phyloP scores from a whole-genome alignment of 805 yeast genomes.

The Lipomyces mesembrius region DNA sequence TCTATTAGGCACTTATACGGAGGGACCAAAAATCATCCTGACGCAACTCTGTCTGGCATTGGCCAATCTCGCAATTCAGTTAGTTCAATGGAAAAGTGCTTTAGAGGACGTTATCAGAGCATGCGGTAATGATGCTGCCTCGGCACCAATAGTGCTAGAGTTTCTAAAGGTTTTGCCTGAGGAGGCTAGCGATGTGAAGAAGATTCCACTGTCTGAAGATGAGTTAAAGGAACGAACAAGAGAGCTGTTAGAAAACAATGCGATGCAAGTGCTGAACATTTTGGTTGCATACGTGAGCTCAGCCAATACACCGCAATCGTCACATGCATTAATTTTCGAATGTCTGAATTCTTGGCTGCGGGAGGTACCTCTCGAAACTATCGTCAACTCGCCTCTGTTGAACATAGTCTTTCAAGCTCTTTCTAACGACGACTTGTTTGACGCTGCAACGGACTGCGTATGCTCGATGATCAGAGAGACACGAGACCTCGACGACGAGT shows the following conservation, averaged over 20 bases:
- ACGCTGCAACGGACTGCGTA: conserved; percentile 85
- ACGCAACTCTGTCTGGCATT: conserved; percentile 83
- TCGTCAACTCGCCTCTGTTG: conserved; percentile 70
- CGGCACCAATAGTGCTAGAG: conserved; percentile 62
- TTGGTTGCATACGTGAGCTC: conserved; percentile 58
- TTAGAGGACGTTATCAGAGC: conserved; percentile 64
- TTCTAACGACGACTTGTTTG: conserved; percentile 67
- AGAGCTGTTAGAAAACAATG: conserved; percentile 66
- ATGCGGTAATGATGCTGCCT: conserved; percentile 49
- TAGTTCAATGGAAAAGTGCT: conserved; percentile 71
- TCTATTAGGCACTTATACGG: conserved; percentile 57
- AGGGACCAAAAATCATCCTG: conserved; percentile 61
- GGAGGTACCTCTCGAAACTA: conserved; percentile 75
- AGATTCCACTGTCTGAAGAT: conserved; percentile 78
- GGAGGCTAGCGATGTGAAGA: conserved; percentile 77
- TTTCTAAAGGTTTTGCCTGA: conserved; percentile 89
- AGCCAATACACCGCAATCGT: conserved; percentile 44
- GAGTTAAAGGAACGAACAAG: conserved; percentile 71
- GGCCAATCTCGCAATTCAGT: conserved; percentile 81
- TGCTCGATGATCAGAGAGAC: conserved; percentile 81
- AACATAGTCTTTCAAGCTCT: conserved; percentile 69
- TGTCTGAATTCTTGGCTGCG: conserved; percentile 89
- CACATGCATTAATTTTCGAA: conserved; percentile 59
- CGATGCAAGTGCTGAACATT: conserved; percentile 67
- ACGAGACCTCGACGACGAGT: conserved; percentile 59